phyloP scores from a whole-genome alignment of 164 flowering plant genomes.

The Macadamia tetraphylla region DNA sequence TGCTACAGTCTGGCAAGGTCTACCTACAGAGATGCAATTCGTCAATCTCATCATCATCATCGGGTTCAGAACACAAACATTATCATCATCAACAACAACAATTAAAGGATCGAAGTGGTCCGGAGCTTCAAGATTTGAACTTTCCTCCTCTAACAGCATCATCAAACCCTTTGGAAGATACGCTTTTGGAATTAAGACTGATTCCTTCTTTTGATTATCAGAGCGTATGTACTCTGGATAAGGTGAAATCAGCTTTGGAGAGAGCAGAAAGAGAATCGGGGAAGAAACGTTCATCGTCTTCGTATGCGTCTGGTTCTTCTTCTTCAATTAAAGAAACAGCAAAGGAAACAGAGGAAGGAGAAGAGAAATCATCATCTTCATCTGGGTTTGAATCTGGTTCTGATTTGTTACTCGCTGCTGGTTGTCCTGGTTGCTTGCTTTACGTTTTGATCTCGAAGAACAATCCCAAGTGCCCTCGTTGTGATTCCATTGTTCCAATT shows the following conservation, averaged over 20 bases:
- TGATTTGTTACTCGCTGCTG: constrained; percentile 41
- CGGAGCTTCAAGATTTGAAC: constrained; percentile 48
- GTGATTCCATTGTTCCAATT: constrained; percentile 41
- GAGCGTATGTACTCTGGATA: constrained; percentile 88
- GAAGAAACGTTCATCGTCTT: constrained; percentile 32
- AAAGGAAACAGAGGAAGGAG: constrained; percentile 26
- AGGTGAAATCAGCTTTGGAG: constrained; percentile 83
- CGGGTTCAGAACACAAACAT: constrained; percentile 11
- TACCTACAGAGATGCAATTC: constrained; percentile 55
- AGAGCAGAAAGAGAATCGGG: constrained; percentile 48
- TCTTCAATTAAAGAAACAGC: constrained; percentile 34
- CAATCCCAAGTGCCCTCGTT: constrained; percentile 70
- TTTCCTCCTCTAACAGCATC: constrained; percentile 24
- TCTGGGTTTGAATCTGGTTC: background rate
- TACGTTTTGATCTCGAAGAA: constrained; percentile 59
- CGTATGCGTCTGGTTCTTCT: constrained; percentile 24
- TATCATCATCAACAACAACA: constrained; percentile 5
- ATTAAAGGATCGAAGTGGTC: constrained; percentile 20
- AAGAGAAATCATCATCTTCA: constrained; percentile 1
- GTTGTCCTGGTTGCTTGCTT: constrained; percentile 63
- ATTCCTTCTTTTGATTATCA: constrained; percentile 38
- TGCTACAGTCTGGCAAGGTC: constrained; percentile 62
- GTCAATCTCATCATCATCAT: constrained; percentile 22
- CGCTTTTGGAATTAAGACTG: constrained; percentile 51
- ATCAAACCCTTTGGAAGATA: constrained; percentile 27